Evolutionary conservation across 768 basidiomycete species (phyloP).

Genomic region (Chiua virens): DNA sequence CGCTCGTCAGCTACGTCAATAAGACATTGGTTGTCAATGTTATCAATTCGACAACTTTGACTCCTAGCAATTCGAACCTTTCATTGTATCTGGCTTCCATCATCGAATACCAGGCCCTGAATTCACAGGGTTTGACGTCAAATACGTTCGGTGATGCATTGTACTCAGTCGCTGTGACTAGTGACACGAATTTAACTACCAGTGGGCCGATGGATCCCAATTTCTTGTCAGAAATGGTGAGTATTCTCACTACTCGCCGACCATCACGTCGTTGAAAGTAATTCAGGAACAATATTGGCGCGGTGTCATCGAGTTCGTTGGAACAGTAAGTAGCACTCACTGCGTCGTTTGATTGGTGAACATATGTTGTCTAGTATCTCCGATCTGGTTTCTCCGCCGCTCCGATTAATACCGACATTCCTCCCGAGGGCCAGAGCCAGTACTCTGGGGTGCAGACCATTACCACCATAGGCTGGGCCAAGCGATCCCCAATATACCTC

Average conservation of each 20-base stretch:
- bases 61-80: not conserved
- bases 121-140: slow-evolving; percentile 10
- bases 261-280: no score
- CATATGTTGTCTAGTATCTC: not conserved
- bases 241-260: not conserved
- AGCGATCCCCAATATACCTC: not conserved
- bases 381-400: not conserved
- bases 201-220: no score
- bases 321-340: not conserved
- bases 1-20: not conserved
- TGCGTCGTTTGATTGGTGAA: no score
- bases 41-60: not conserved
- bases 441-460: not conserved
- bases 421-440: no score
- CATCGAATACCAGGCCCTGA: slow-evolving; percentile 3
- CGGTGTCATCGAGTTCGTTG: slow-evolving; percentile 3
- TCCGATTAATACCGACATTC: no score
- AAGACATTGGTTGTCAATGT: not conserved
- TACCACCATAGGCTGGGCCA: slow-evolving; percentile 1
- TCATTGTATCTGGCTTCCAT: not conserved
- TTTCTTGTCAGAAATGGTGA: not conserved
- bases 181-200: not conserved
- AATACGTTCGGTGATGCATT: slow-evolving; percentile 21
- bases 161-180: slow-evolving; percentile 2
- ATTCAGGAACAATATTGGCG: not conserved